Evolutionary conservation across 805 yeast genomes (phyloP).

Genomic region (Suhomyces kilbournensis): DNA sequence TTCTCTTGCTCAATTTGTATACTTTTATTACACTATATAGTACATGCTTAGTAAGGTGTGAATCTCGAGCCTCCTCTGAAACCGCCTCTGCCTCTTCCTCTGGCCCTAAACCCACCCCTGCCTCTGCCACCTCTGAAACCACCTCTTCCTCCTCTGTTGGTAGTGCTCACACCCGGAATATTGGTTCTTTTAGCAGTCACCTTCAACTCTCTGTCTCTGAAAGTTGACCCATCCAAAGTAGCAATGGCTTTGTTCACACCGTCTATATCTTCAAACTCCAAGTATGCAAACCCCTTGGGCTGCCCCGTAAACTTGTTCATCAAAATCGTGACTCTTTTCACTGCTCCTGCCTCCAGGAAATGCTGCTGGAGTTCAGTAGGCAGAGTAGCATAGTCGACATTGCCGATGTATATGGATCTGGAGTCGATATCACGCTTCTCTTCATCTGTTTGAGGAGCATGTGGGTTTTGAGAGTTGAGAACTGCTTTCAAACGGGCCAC

Average conservation of each 20-base stretch:
- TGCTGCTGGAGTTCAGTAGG: constrained; percentile 78
- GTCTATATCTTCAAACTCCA: constrained; percentile 73
- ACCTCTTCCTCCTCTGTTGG: constrained; percentile 29
- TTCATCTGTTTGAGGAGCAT: constrained; percentile 35
- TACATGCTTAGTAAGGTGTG: constrained; percentile 12
- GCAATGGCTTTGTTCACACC: constrained; percentile 62
- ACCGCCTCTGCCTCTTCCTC: constrained; percentile 12
- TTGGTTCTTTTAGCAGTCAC: constrained; percentile 80
- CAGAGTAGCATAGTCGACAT: constrained; percentile 75
- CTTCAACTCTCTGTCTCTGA: constrained; percentile 68
- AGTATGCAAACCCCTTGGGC: constrained; percentile 85
- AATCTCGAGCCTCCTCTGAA: constrained; percentile 20
- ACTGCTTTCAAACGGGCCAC: constrained; percentile 12
- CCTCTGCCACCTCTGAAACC: constrained; percentile 28
- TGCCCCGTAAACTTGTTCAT: constrained; percentile 71
- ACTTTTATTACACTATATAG: neutral
- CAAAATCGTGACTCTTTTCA: constrained; percentile 76
- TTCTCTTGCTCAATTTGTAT: too few relatives aligned
- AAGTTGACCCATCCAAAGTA: constrained; percentile 58
- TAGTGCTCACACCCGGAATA: constrained; percentile 59
- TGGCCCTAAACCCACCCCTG: constrained; percentile 37
- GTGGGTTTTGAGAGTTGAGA: constrained; percentile 7
- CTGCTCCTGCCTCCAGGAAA: constrained; percentile 66
- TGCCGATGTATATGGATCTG: constrained; percentile 77
- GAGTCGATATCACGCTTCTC: constrained; percentile 68